phyloP scores from a whole-genome alignment of 2,329 filamentous ascomycete genomes.

The Colletotrichum sp. region DNA sequence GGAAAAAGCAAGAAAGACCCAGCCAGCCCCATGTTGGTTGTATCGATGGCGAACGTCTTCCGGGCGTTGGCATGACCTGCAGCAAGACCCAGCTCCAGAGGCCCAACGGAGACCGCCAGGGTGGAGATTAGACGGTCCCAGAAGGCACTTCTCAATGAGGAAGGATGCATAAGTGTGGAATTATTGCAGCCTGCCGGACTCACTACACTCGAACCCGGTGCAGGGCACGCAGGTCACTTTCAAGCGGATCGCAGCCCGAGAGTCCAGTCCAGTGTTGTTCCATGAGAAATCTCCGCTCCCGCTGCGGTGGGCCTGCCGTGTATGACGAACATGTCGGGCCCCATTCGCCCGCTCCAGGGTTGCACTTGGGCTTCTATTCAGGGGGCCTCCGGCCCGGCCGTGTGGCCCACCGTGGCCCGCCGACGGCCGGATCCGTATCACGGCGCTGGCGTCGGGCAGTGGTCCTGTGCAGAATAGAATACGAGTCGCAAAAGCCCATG shows the following conservation, averaged over 20 bases:
- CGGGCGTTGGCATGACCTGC: not conserved
- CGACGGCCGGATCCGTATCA: not conserved
- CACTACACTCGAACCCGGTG: not conserved
- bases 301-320: constrained; percentile 6
- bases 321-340: constrained; percentile 11
- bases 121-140: not conserved
- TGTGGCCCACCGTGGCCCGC: not conserved
- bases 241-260: not conserved
- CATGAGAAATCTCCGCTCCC: constrained; percentile 12
- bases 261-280: not conserved
- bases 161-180: not conserved
- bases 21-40: not conserved
- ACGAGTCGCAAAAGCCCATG: not conserved
- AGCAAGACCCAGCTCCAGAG: not conserved
- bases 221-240: not conserved
- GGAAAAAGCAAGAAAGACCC: not conserved
- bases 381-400: not conserved
- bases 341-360: not conserved
- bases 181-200: not conserved
- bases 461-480: not conserved
- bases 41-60: not conserved
- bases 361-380: constrained; percentile 7
- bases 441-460: not conserved
- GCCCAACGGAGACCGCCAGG: not conserved
- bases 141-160: not conserved